Conservation (phyloP, 2,329 filamentous ascomycete genomes). For the Neofusicoccum parvum region DNA sequence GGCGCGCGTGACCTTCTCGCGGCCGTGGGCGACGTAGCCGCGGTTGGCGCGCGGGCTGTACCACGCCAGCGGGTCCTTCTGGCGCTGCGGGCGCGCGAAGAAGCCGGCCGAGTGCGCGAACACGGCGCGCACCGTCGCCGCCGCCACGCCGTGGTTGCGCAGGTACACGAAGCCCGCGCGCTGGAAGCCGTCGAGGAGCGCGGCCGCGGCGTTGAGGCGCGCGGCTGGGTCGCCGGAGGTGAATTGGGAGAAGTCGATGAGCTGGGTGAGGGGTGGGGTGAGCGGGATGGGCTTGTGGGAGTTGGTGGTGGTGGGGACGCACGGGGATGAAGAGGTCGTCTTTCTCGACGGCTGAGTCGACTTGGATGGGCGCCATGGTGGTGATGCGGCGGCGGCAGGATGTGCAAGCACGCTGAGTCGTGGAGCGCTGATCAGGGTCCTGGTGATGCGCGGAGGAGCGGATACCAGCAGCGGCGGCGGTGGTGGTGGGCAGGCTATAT, state of each 20-base stretch:
- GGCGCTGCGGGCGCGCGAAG: constrained; percentile 40
- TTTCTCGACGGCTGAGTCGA: constrained; percentile 40
- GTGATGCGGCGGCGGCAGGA: background rate
- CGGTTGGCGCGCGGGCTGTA: constrained; percentile 51
- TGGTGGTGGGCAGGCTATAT: background rate
- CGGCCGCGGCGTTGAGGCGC: constrained; percentile 66
- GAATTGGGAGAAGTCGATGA: constrained; percentile 79
- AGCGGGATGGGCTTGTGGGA: background rate
- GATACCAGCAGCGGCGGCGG: no score
- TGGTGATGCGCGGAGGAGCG: background rate
- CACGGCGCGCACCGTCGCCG: constrained; percentile 59
- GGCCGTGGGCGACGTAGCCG: constrained; percentile 50
- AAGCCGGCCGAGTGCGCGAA: constrained; percentile 55
- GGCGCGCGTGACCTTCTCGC: constrained; percentile 43
- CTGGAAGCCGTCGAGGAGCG: constrained; percentile 79
- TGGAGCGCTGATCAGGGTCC: background rate
- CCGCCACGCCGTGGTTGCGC: constrained; percentile 72
- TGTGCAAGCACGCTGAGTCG: background rate
- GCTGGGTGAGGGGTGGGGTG: constrained; percentile 45
- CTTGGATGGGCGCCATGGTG: constrained; percentile 24
- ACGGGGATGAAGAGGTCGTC: constrained; percentile 44
- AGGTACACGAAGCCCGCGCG: constrained; percentile 88
- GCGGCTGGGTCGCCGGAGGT: constrained; percentile 62
- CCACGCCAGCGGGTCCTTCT: constrained; percentile 45
- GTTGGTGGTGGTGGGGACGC: constrained; percentile 6